Evolutionary conservation across 768 basidiomycete genomes (phyloP), one percentile per base, ranked within the genome.

Genomic region (Hydnomerulius pinastri): DNA sequence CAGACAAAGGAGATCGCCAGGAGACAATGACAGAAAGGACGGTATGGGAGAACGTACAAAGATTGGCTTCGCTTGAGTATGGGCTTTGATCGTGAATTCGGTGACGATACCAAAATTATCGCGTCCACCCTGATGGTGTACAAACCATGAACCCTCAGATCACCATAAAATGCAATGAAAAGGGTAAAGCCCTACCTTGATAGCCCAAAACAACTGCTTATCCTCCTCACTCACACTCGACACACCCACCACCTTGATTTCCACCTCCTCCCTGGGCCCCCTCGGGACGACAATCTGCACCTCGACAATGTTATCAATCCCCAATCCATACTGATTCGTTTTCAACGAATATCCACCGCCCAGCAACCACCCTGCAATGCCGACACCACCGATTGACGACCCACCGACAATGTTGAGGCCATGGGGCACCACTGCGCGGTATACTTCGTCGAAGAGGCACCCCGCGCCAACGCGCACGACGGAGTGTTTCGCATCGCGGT

Each of bases 291-390:
- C 67, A 13, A 71, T 49, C 43, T 66, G 44, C 12, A 57, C 58
- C 23, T 43, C 60, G 13, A 49, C 48, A 12, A 73, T 37, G 43
- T 69, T 71, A 55, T 73, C 72, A 29, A 71, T 59, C 6, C 61
- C 61, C 12, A 72, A 48, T 8, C 71, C 69, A 47, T 60, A 62
- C 41, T 67, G 62, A 49, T 66, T 71, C 4, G 65, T 68, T 46
- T 66, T 65, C 52, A 61, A 48, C 0, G 70, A 68, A 54, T 64
- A 73, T 6, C 72, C 72, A 23, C 69, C 69, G 5, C 71, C 71
- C 5, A 72, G 48, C 29, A 68, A 42, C 55, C 58, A 72, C 8
- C 71, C 71, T 17, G 58, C 39, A 7, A 72, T 54, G 2, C 72
- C 72, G 6, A 72, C 64, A 1, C 59, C 67, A 1, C 43, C 18